Conservation (phyloP, 192 early-diverging fungal genomes). For the Coemansia interrupta region DNA sequence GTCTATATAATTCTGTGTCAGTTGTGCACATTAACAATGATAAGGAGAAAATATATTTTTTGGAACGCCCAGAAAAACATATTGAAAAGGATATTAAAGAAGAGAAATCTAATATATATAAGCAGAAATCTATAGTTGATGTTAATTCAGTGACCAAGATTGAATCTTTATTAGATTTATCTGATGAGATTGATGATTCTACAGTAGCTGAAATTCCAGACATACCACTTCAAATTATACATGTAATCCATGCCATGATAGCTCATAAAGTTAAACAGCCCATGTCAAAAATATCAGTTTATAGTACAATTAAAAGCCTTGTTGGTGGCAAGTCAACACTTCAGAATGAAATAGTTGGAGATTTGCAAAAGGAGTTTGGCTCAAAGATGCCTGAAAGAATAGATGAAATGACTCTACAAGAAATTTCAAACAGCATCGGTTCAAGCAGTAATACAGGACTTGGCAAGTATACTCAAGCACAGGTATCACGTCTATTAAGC, state of each 20-base stretch:
- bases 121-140: neutral
- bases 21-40: constrained; percentile 22
- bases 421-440: constrained; percentile 62
- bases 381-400: constrained; percentile 81
- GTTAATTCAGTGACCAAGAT: too few relatives aligned
- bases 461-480: constrained; percentile 74
- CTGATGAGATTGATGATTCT: constrained; percentile 48
- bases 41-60: constrained; percentile 15
- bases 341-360: constrained; percentile 94
- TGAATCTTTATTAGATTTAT: neutral
- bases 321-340: constrained; percentile 90
- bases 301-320: constrained; percentile 74
- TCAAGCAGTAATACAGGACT: constrained; percentile 31
- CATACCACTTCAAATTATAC: constrained; percentile 68
- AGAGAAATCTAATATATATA: neutral
- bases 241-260: constrained; percentile 72
- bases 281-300: constrained; percentile 63
- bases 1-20: neutral
- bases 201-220: constrained; percentile 54
- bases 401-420: constrained; percentile 83
- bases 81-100: neutral
- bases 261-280: constrained; percentile 90
- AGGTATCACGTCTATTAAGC: constrained; percentile 76
- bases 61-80: constrained; percentile 2
- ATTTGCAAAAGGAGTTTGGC: constrained; percentile 89